Percentiles rank a stretch among this genome's conserved stretches.
Conservation (phyloP, 2,329 filamentous ascomycete genomes). For the Aspergillus chevalieri region DNA sequence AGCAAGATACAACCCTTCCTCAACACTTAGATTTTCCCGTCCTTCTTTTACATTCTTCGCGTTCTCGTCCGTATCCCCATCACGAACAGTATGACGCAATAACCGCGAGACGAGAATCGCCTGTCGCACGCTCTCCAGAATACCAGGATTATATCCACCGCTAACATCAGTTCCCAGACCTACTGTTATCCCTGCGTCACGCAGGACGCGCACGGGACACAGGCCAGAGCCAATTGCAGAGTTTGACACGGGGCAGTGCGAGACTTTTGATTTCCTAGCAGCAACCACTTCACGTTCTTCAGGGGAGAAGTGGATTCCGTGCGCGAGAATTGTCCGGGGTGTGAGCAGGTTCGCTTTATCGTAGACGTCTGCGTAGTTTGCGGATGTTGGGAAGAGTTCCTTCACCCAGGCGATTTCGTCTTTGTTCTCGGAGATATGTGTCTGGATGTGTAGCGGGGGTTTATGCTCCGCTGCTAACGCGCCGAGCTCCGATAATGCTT, state of each 20-base stretch:
- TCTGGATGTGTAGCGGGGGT: constrained; percentile 64
- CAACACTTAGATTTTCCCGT: constrained; percentile 65
- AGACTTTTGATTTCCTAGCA: constrained; percentile 57
- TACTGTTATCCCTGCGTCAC: constrained; percentile 69
- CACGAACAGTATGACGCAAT: constrained; percentile 48
- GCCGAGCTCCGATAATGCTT: constrained; percentile 58
- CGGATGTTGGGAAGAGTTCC: constrained; percentile 58
- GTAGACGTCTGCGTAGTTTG: constrained; percentile 74
- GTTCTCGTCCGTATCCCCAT: constrained; percentile 18
- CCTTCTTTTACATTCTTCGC: constrained; percentile 37
- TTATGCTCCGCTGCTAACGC: constrained; percentile 55
- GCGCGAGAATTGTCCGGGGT: constrained; percentile 71
- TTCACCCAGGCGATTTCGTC: constrained; percentile 66
- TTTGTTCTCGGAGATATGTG: constrained; percentile 81
- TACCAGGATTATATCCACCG: constrained; percentile 75
- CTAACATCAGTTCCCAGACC: constrained; percentile 88
- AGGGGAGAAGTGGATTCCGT: constrained; percentile 69
- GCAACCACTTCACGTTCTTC: constrained; percentile 62
- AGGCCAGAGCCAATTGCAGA: constrained; percentile 72
- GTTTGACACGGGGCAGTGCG: constrained; percentile 85
- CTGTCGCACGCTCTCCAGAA: constrained; percentile 77
- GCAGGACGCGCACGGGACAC: constrained; percentile 66
- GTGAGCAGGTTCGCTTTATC: constrained; percentile 65
- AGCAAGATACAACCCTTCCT: constrained; percentile 79
- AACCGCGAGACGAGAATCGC: constrained; percentile 71